Base-by-base conservation (phyloP, 2,329 filamentous ascomycete species). In the Simplicillium sp. region DNA sequence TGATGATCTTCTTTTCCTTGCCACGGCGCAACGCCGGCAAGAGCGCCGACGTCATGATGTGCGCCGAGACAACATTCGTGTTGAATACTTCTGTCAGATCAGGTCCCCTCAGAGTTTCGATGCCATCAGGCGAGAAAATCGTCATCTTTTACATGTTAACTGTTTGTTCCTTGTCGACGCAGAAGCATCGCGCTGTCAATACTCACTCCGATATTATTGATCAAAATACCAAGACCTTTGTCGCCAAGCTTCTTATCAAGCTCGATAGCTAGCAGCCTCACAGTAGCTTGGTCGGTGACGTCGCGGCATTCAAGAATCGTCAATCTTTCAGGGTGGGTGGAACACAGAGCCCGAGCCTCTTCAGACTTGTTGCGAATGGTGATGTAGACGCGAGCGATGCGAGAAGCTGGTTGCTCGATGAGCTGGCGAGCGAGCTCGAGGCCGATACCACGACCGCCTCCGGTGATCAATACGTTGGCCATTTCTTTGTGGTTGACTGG, bases 381-480 rank as follows among this genome's bases (percentile, higher is more conserved):
- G 35, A 28, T 25, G 35, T 18, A 18, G 35, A 37, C 35, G 35
- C n/a, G 16, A 11, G 35, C 16, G 17, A 37, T 25, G 3, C 28
- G 14, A 11, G 35, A 37, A 13, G 3, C 5, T 13, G 35, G 35
- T 3, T 25, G 35, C 16, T 11, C 15, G 4, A 14, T 25, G 16
- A 37, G 35, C 16, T 18, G 7, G 13, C 17, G 14, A n/a, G 35
- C 16, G 11, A 37, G 35, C 17, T 28, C 25, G 9, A 36, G 13
- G 17, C 32, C 34, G 20, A 40, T 16, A 6, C 39, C 25, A 9
- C 25, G 31, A 13, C n/a, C 28, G 3, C 33, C 25, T 20, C 33
- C 25, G 18, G 33, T 36, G 34, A 40, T 37, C 20, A 29, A n/a
- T 17, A 29, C 11, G 12, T 31, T 7, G 64, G 14, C 6, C 33